Conservation (phyloP, 208 protist genomes). For the Trypanosoma boissoni region DNA sequence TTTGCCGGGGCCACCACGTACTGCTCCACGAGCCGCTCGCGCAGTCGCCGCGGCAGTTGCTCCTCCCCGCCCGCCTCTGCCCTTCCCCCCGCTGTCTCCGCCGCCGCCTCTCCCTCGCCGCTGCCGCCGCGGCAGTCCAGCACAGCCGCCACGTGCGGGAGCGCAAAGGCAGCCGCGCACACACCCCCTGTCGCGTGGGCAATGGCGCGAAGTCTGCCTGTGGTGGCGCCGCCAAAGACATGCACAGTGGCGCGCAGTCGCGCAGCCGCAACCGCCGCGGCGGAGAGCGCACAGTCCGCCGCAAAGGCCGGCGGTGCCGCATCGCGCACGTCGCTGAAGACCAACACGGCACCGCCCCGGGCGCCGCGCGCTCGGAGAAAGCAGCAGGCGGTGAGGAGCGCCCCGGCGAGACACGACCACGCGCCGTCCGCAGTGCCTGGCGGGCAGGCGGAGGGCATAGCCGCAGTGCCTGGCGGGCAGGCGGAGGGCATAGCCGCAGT, state of each 20-base stretch:
- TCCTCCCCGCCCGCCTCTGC: slow-evolving; percentile 26
- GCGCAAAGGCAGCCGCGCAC: slow-evolving; percentile 9
- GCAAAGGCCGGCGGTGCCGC: slow-evolving; percentile 31
- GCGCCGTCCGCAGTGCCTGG: too few relatives aligned
- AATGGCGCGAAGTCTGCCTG: slow-evolving; percentile 12
- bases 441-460: too few relatives aligned
- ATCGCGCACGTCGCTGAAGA: slow-evolving; percentile 60
- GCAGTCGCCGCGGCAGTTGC: slow-evolving; percentile 13
- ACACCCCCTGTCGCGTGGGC: slow-evolving; percentile 18
- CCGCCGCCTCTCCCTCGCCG: background rate
- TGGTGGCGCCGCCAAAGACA: slow-evolving; percentile 43
- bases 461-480: too few relatives aligned
- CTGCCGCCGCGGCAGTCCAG: too few relatives aligned
- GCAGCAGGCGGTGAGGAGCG: slow-evolving; percentile 52
- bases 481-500: too few relatives aligned
- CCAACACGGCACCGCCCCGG: slow-evolving; percentile 23
- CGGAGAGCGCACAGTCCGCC: slow-evolving; percentile 66
- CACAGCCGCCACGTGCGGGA: slow-evolving; percentile 19
- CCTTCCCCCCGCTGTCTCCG: slow-evolving; percentile 6
- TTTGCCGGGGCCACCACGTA: slow-evolving; percentile 53
- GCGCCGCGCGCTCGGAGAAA: slow-evolving; percentile 37
- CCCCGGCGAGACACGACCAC: slow-evolving; percentile 63
- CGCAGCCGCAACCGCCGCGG: slow-evolving; percentile 33
- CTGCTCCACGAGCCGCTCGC: slow-evolving; percentile 54
- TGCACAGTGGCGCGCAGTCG: slow-evolving; percentile 37